These are phyloP conservation scores for Simmondsia chinensis DNA, from an alignment of 148 eudicot genomes.

Conservation along the genomic window DNA sequence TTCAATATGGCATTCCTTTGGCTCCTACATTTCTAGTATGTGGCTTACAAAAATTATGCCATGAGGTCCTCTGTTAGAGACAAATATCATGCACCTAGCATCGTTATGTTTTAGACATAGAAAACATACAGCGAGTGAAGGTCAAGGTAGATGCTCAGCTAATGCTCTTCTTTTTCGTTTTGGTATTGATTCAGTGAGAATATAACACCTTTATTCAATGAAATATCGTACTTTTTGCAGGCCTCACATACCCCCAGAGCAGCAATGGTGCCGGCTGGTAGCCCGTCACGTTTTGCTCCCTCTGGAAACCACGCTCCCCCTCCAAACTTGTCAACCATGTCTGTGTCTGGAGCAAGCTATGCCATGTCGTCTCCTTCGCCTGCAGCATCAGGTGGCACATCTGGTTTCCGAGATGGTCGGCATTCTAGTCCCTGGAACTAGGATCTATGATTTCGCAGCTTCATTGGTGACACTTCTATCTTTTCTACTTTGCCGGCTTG, in stretches of 20 bases:
- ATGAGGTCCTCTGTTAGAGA: too few relatives aligned
- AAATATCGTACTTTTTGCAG: slow-evolving; percentile 24
- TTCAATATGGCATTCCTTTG: too few relatives aligned
- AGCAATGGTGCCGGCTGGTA: slow-evolving; percentile 37
- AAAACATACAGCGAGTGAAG: too few relatives aligned
- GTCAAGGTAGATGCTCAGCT: too few relatives aligned
- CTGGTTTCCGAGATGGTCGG: slow-evolving; percentile 65
- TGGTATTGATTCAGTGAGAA: too few relatives aligned
- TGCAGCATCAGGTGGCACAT: slow-evolving; percentile 94
- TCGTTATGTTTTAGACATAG: too few relatives aligned
- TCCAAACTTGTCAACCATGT: slow-evolving; percentile 47
- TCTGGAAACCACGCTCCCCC: slow-evolving; percentile 49
- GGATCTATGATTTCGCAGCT: not conserved
- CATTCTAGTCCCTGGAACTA: slow-evolving; percentile 80
- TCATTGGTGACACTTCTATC: too few relatives aligned
- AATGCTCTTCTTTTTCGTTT: too few relatives aligned
- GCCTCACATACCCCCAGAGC: slow-evolving; percentile 53
- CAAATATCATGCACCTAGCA: too few relatives aligned
- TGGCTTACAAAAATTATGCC: too few relatives aligned
- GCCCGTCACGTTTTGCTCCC: slow-evolving; percentile 88
- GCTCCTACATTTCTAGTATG: too few relatives aligned
- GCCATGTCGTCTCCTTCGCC: slow-evolving; percentile 89
- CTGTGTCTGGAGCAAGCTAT: slow-evolving; percentile 75
- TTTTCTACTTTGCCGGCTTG: too few relatives aligned
- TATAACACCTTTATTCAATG: not conserved